A percentile compares a stretch with the other conserved stretches of the same genome.
These are phyloP conservation scores for Psilocybe subaeruginosa DNA, from an alignment of 768 basidiomycete genomes.

Conservation along the genomic window DNA sequence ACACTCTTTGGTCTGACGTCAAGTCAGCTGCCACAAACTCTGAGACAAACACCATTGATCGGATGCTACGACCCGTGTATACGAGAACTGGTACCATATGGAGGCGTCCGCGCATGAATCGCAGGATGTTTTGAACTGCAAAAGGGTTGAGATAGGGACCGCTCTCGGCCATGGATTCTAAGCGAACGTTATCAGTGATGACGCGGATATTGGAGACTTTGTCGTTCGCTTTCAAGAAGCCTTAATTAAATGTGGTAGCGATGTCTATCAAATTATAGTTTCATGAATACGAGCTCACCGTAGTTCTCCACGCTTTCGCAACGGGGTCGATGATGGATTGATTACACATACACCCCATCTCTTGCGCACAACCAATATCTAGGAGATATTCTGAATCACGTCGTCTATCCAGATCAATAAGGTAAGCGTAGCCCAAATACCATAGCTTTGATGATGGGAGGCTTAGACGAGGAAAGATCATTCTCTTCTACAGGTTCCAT, in stretches of 20 bases:
- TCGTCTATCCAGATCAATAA: constrained; percentile 32
- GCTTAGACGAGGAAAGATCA: neutral
- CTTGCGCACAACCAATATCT: constrained; percentile 18
- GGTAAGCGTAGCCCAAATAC: constrained; percentile 7
- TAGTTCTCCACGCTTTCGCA: constrained; percentile 29
- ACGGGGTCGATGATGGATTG: constrained; percentile 26
- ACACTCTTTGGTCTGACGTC: constrained; percentile 13
- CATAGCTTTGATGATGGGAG: neutral
- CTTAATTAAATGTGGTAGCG: constrained; percentile 6
- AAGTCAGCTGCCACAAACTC: constrained; percentile 22
- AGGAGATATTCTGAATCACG: constrained; percentile 6
- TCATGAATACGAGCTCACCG: constrained; percentile 14
- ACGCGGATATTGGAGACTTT: constrained; percentile 21
- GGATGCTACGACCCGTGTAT: constrained; percentile 22
- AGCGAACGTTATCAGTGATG: constrained; percentile 31
- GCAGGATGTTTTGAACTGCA: constrained; percentile 25
- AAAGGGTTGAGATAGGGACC: constrained; percentile 15
- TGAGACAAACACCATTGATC: constrained; percentile 20
- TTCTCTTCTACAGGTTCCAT: too few species aligned
- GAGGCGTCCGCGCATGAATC: constrained; percentile 23
- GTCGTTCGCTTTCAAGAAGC: constrained; percentile 24
- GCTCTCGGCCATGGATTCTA: constrained; percentile 13
- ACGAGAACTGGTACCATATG: constrained; percentile 25
- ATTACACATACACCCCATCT: constrained; percentile 23
- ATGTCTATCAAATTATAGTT: neutral